A percentile compares a stretch with the other conserved stretches of the same genome.
Evolutionary conservation across 768 basidiomycete species (phyloP).

Genomic region (Naematelia encephala): DNA sequence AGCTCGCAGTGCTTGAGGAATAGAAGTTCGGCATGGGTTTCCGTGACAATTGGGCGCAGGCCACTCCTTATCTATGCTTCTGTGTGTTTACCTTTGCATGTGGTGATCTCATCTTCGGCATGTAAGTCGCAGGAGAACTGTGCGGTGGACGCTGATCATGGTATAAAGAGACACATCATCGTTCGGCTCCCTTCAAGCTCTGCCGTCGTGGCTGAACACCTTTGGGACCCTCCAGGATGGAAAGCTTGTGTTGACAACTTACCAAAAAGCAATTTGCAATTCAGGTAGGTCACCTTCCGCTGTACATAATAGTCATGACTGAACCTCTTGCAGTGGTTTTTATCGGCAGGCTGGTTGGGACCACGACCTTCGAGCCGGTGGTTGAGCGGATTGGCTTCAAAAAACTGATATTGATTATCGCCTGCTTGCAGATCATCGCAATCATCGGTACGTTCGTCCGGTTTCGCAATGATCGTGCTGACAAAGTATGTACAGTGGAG

Average conservation of each 20-base stretch:
- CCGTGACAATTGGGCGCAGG: slow-evolving; percentile 13
- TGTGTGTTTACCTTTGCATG: slow-evolving; percentile 18
- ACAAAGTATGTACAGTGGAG: slow-evolving; percentile 5
- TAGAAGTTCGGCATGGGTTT: slow-evolving; percentile 3
- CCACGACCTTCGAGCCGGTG: slow-evolving; percentile 19
- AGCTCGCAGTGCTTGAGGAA: background rate
- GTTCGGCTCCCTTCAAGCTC: slow-evolving; percentile 25
- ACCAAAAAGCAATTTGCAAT: slow-evolving; percentile 22
- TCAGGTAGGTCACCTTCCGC: slow-evolving; percentile 15
- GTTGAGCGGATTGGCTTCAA: slow-evolving; percentile 21
- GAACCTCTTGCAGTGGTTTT: slow-evolving; percentile 10
- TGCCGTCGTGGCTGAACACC: slow-evolving; percentile 22
- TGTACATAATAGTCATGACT: background rate
- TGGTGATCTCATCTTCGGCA: slow-evolving; percentile 22
- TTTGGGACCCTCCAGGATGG: slow-evolving; percentile 15
- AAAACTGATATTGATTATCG: slow-evolving; percentile 7
- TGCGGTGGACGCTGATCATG: background rate
- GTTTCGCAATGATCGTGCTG: background rate
- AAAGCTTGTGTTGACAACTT: slow-evolving; percentile 8
- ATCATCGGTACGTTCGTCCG: slow-evolving; percentile 16
- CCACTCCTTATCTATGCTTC: slow-evolving; percentile 17
- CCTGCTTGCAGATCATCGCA: slow-evolving; percentile 17
- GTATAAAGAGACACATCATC: slow-evolving; percentile 15
- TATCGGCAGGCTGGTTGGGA: slow-evolving; percentile 17
- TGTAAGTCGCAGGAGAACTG: background rate